Conservation (phyloP, 2,329 filamentous ascomycete genomes). For the Colletotrichum sidae region DNA sequence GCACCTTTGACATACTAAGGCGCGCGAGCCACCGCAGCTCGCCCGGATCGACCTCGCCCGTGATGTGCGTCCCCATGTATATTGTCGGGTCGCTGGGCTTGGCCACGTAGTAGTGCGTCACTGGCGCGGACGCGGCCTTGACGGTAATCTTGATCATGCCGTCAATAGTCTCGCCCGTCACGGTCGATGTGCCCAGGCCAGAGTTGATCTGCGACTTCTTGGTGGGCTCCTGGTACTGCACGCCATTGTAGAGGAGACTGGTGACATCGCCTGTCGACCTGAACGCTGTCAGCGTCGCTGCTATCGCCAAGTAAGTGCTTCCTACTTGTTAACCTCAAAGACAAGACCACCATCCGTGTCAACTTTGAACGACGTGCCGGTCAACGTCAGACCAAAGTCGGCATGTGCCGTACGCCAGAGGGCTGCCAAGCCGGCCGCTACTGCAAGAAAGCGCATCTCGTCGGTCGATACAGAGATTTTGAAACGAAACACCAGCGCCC, state of each 20-base stretch:
- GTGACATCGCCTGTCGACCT: conserved; percentile 71
- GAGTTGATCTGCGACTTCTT: conserved; percentile 63
- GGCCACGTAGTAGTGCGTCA: conserved; percentile 42
- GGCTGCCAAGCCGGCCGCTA: background rate
- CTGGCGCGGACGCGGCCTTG: conserved; percentile 35
- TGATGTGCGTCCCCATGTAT: conserved; percentile 43
- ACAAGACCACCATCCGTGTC: conserved; percentile 42
- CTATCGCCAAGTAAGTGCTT: too few relatives aligned
- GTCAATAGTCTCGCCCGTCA: conserved; percentile 40
- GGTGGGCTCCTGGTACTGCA: conserved; percentile 58
- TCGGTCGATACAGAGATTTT: too few relatives aligned
- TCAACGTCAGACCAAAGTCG: conserved; percentile 31
- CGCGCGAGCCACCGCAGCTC: conserved; percentile 42
- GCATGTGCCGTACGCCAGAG: conserved; percentile 12
- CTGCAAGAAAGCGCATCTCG: conserved; percentile 6
- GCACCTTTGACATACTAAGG: conserved; percentile 36
- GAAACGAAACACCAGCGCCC: background rate
- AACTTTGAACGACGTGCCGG: conserved; percentile 37
- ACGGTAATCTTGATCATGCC: conserved; percentile 41
- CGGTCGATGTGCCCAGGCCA: conserved; percentile 50
- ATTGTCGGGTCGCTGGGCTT: conserved; percentile 40
- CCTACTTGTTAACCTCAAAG: conserved; percentile 41
- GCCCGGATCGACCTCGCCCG: conserved; percentile 39
- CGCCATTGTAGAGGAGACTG: conserved; percentile 65
- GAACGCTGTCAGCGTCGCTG: conserved; percentile 46